Percentiles rank a stretch among this genome's conserved stretches.
phyloP scores from a whole-genome alignment of 192 early-diverging fungal species.

The Coemansia sp. region DNA sequence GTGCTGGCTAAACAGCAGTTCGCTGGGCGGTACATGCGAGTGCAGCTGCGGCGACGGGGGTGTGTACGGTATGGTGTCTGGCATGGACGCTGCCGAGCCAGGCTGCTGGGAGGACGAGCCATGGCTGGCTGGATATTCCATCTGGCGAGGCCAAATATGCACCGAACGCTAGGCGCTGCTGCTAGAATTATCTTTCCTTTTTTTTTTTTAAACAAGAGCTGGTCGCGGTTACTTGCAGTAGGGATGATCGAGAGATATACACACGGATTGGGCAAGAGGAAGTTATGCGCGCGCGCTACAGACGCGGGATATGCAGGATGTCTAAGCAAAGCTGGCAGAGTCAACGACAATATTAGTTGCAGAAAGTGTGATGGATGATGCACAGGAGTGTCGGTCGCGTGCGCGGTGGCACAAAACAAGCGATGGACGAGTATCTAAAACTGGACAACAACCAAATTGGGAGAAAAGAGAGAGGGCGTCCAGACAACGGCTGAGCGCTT shows the following conservation, averaged over 20 bases:
- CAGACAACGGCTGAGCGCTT: neutral
- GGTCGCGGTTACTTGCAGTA: neutral
- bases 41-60: conserved; percentile 3
- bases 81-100: conserved; percentile 23
- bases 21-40: neutral
- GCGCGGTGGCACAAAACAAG: neutral
- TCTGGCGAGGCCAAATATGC: conserved; percentile 12
- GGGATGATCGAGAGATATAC: neutral
- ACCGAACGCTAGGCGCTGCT: neutral
- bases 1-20: conserved; percentile 7
- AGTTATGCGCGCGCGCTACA: neutral
- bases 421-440: conserved; percentile 4
- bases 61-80: conserved; percentile 18
- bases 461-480: conserved; percentile 1
- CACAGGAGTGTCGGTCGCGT: neutral
- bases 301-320: neutral
- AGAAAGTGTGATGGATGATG: neutral
- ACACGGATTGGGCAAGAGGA: neutral
- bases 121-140: conserved; percentile 33
- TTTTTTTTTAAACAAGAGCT: neutral
- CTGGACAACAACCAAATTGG: conserved; percentile 5
- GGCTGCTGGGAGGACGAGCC: conserved; percentile 21
- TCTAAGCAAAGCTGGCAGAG: neutral
- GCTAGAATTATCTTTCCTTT: neutral
- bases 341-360: neutral